Evolutionary conservation across 2,329 filamentous ascomycete species (phyloP).

Genomic region (Aspergillus flavus): DNA sequence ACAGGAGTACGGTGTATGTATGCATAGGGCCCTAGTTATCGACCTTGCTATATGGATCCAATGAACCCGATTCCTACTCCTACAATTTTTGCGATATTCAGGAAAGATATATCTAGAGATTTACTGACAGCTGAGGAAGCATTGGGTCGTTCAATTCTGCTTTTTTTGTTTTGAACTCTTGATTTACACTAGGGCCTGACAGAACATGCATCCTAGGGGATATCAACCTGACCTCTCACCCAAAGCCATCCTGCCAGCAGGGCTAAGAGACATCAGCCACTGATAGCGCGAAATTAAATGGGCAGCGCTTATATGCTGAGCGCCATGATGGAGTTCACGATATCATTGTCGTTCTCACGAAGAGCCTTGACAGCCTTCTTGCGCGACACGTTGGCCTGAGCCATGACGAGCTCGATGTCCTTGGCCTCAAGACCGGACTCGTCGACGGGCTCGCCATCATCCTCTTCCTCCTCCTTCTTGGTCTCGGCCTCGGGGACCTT

Average conservation of each 20-base stretch:
- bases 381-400: slow-evolving; percentile 91
- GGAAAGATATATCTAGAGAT: not conserved
- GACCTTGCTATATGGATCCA: not conserved
- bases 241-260: slow-evolving; percentile 34
- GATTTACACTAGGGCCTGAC: slow-evolving; percentile 39
- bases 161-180: slow-evolving; percentile 36
- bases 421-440: slow-evolving; percentile 94
- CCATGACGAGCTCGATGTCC: slow-evolving; percentile 99
- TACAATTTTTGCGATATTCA: not conserved
- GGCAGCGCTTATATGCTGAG: slow-evolving; percentile 68
- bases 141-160: slow-evolving; percentile 27
- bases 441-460: slow-evolving; percentile 94
- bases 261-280: slow-evolving; percentile 27
- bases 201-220: slow-evolving; percentile 26
- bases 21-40: not conserved
- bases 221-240: slow-evolving; percentile 32
- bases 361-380: slow-evolving; percentile 99
- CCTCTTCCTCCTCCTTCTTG: slow-evolving; percentile 78
- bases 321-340: slow-evolving; percentile 99
- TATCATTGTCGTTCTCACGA: slow-evolving; percentile 97
- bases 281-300: slow-evolving; percentile 24
- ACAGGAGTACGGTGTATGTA: not conserved
- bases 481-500: slow-evolving; percentile 63
- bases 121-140: not conserved
- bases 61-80: not conserved